These are phyloP conservation scores for Rosa rugosa DNA, from an alignment of 306 rosid species.

Conservation along the genomic window DNA sequence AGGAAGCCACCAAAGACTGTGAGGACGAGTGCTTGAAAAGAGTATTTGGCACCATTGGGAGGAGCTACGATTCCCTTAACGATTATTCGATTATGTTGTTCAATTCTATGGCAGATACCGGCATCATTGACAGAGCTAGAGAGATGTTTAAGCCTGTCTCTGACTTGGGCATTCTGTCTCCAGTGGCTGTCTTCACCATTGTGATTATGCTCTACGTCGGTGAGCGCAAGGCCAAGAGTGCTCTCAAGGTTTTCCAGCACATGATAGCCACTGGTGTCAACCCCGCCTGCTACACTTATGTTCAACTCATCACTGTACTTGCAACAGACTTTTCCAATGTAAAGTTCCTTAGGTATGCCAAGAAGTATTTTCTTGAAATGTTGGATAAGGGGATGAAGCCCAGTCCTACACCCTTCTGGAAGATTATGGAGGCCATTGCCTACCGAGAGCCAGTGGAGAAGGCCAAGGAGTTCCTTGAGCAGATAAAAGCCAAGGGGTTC, in stretches of 20 bases:
- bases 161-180: not conserved
- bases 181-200: not conserved
- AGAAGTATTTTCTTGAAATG: not conserved
- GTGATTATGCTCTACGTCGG: not conserved
- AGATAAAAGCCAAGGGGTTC: not conserved
- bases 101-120: not conserved
- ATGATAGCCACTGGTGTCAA: not conserved
- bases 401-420: not conserved
- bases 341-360: not conserved
- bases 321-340: not conserved
- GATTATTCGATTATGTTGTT: not conserved
- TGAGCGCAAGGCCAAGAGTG: not conserved
- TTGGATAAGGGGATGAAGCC: not conserved
- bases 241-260: not conserved
- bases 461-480: not conserved
- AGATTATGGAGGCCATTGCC: not conserved
- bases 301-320: not conserved
- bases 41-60: not conserved
- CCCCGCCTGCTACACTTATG: not conserved
- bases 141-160: not conserved
- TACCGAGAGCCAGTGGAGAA: not conserved
- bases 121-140: not conserved
- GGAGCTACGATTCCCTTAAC: conserved; percentile 7
- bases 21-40: not conserved
- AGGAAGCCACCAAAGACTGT: not conserved